Base-by-base conservation (phyloP, 306 rosid species). In the Arachis stenosperma region DNA sequence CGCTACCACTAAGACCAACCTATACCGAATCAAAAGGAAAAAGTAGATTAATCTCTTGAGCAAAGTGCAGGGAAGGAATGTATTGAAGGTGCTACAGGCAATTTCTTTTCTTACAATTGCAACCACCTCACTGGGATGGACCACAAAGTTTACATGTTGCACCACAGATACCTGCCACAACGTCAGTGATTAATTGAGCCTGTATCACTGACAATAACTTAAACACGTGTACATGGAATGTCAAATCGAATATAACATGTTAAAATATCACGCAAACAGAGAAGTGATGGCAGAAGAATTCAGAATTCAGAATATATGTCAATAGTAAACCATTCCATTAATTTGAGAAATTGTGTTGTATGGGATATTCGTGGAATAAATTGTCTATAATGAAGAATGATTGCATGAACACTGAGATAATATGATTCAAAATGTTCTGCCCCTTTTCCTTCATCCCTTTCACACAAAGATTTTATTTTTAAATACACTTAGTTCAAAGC, bases 1-100 rank as follows among this genome's bases (percentile, higher is more conserved):
- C 98, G 65, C 98, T 94, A 41, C 97, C 97, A 81, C 98, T 94
- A 73, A 91, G 97, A 53, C 98, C 98, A 73, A 94, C 97, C 98
- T 94, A 71, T 27, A 51, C 76, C 53, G 70, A 74, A 66, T 33
- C 8, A 53, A 75, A 74, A 46, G 67, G 77, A 80, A 59, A 9
- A 48, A 59, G 67, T 55, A 63, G 50, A 39, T 74, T 70, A 82
- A 69, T 66, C 69, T 78, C 46, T 68, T 60, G 43, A 8, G 71
- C 81, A 75, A 46, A 47, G 42, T 60, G 60, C 70, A 75, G 51
- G 66, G 37, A 74, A 78, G 47, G 62, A 73, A 75, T 12, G 8
- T 48, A 71, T 62, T 51, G 79, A 75, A 46, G 76, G 55, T 69
- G 75, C 27, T n/a, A 47, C 63, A 14, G 75, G 40, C 53, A 67